Base-by-base conservation (phyloP, 2,329 filamentous ascomycete genomes). In the Tolypocladium endophyticum region DNA sequence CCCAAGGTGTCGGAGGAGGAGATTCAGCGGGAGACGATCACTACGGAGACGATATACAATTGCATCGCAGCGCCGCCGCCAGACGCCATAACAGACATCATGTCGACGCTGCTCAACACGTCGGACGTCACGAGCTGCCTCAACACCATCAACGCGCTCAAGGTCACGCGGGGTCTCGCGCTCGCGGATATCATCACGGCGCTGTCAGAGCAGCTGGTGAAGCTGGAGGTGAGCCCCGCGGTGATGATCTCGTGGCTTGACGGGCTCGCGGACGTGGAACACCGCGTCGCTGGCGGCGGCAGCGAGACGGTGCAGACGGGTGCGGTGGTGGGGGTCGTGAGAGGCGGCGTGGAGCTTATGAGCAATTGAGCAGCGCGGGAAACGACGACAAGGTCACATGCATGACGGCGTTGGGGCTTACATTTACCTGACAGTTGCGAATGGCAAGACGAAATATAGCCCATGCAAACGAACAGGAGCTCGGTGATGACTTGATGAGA, bases 1-100 rank as follows among this genome's bases (percentile, higher is more conserved):
- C 81, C 86, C 38, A 85, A 84, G 70, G 73, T 83, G 6, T 79
- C 80, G 62, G 78, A 88, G 63, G 79, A 83, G 74, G 81, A 87
- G 58, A 85, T 92, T 35, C 80, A 87, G 59, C 83, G 91, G 47
- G 93, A 97, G 36, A 80, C 67, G 61, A 84, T 90, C 65, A 96
- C 97, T 65, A 96, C 89, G 41, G 89, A 96, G 71, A 91, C 90
- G 9, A 97, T 99, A 69, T 99, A 97, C 79, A 92, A 92, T 74
- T 99, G 94, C 74, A 96, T 99, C 70, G 94, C 94, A 11, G 93
- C 93, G 1, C 94, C 94, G 4, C 92, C 95, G 65, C 94, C 94
- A 0, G 85, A 87, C 30, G 93, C 96, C 67, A 91, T 97, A 69
- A 82, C 84, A 64, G 85, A 89, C 66, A 97, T 99, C 58, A 81